Base-by-base conservation (phyloP, 2,329 filamentous ascomycete species). In the Penicillium corylophilum region DNA sequence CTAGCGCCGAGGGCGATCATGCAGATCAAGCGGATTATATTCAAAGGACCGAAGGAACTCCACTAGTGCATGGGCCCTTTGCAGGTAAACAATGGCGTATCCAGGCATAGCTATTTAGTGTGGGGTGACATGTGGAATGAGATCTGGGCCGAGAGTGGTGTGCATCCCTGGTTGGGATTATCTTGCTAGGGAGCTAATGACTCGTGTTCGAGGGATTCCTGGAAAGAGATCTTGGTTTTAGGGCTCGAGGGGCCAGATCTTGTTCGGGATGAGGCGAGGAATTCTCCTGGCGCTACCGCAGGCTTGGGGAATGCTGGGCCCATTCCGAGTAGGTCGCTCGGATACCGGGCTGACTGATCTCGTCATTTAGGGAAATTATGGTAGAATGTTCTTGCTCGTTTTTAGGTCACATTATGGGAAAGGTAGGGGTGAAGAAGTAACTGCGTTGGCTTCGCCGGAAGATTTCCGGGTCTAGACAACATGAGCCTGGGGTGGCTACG, bases 11-110 rank as follows among this genome's bases (percentile, higher is more conserved):
- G 33, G 15, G 39, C 22, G 31, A 18, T 36, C 9, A 45, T 62
- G 60, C 57, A 59, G 60, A 62, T 63, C 60, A 48, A 43, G 43
- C 38, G 23, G 47, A 41, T 62, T 63, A 60, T 60, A 62, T 57
- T 50, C 41, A 43, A 47, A 7, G 16, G 23, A 16, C 10, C 3
- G 18, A 13, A 9, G 38, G 26, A 22, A n/a, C 41, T 38, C 39
- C 28, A 15, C 22, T 33, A 31, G 44, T 29, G 28, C 44, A 13
- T 26, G 35, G 40, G 31, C 44, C 38, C 41, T 47, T 44, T 33
- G 41, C 35, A 28, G 40, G 50, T 56, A 51, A 59, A 60, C 33
- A 53, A 49, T 51, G 49, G 55, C 39, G 44, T 39, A 36, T 40
- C 44, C 49, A 51, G 49, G 54, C 60, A 61, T 55, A 55, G 46